Percentiles rank a stretch among this genome's conserved stretches.
These are phyloP conservation scores for Candida mattraensis DNA, from an alignment of 805 yeast species.

Conservation along the genomic window DNA sequence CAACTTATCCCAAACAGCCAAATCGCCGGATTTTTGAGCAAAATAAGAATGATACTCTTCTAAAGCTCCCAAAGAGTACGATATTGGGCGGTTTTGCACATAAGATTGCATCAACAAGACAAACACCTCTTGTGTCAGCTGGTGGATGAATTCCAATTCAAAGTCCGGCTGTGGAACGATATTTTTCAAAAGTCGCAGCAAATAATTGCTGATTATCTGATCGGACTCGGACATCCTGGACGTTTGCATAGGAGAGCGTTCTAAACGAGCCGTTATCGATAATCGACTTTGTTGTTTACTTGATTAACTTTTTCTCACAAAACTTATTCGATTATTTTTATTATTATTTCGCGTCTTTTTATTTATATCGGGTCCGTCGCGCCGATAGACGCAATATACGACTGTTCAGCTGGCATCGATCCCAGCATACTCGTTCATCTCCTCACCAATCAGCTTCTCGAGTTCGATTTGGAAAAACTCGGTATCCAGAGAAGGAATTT, in stretches of 20 bases:
- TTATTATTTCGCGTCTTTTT: neutral
- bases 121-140: slow-evolving; percentile 15
- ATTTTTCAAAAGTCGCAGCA: slow-evolving; percentile 20
- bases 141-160: slow-evolving; percentile 12
- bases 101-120: slow-evolving; percentile 13
- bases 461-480: slow-evolving; percentile 45
- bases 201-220: slow-evolving; percentile 21
- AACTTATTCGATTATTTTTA: no score
- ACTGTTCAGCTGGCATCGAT: no score
- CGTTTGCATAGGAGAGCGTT: no score
- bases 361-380: neutral
- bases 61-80: slow-evolving; percentile 8
- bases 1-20: slow-evolving; percentile 18
- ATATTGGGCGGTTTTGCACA: slow-evolving; percentile 1
- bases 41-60: slow-evolving; percentile 11
- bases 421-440: slow-evolving; percentile 7
- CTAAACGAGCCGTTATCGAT: no score
- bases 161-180: slow-evolving; percentile 14
- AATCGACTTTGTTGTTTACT: no score
- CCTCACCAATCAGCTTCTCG: slow-evolving; percentile 25
- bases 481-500: slow-evolving; percentile 18
- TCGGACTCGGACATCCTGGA: no score
- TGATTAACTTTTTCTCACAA: no score
- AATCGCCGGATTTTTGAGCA: slow-evolving; percentile 6
- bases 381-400: no score